phyloP scores from a whole-genome alignment of 1,284 basidiomycete genomes.

The Ganoderma meredithae region DNA sequence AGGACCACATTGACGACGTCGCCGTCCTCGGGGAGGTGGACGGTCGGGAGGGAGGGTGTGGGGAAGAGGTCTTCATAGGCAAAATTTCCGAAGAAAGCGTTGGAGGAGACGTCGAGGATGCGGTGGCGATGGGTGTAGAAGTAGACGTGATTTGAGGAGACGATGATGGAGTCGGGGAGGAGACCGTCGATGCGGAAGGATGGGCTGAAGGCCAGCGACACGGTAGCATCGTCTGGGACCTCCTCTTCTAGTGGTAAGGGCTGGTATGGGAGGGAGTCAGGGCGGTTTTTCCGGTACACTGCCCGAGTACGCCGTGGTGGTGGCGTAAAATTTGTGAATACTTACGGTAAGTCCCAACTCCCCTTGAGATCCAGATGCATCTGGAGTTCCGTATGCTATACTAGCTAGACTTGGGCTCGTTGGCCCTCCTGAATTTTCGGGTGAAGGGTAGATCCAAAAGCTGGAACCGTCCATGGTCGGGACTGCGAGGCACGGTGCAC shows the following conservation, averaged over 20 bases:
- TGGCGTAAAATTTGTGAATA: not conserved
- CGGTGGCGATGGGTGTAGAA: constrained; percentile 51
- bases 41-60: constrained; percentile 33
- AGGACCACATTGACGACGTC: constrained; percentile 46
- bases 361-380: not conserved
- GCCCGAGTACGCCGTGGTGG: not conserved
- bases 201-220: constrained; percentile 79
- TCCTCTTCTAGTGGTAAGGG: constrained; percentile 11
- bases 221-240: constrained; percentile 40
- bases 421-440: constrained; percentile 1
- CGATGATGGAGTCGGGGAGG: constrained; percentile 63
- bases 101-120: constrained; percentile 42
- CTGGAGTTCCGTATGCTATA: not conserved
- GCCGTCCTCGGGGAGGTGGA: constrained; percentile 41
- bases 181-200: constrained; percentile 58
- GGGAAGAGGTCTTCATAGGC: constrained; percentile 21
- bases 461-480: constrained; percentile 3
- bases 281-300: no score
- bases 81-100: constrained; percentile 43
- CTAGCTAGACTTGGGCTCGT: constrained; percentile 1
- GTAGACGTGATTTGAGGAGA: constrained; percentile 76
- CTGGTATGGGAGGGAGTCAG: not conserved
- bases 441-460: constrained; percentile 8
- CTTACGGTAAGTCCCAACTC: constrained; percentile 14
- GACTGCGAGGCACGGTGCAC: not conserved